These are phyloP conservation scores for Hibiscus trionum DNA, from an alignment of 345 rosid genomes.

Conservation along the genomic window DNA sequence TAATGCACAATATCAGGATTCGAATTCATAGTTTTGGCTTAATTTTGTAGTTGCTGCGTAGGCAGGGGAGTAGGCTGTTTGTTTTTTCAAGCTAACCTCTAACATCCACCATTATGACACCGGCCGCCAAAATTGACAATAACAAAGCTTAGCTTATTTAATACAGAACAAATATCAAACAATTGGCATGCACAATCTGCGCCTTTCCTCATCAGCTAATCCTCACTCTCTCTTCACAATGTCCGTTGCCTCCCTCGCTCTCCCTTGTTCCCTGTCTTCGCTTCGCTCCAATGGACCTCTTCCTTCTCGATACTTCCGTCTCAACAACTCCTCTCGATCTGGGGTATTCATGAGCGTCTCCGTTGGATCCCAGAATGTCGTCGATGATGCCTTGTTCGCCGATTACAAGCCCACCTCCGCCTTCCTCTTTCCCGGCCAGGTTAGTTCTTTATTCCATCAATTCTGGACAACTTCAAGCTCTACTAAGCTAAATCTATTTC, in stretches of 20 bases:
- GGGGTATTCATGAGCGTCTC: conserved; percentile 64
- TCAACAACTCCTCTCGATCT: conserved; percentile 37
- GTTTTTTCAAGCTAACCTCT: conserved; percentile 19
- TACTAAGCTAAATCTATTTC: too few relatives aligned
- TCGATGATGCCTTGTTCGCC: conserved; percentile 53
- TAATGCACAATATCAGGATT: too few relatives aligned
- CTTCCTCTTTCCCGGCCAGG: conserved; percentile 98
- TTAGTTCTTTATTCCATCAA: conserved; percentile 10
- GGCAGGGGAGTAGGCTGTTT: conserved; percentile 13
- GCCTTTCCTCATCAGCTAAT: not conserved
- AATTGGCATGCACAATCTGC: conserved; percentile 22
- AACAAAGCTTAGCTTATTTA: not conserved
- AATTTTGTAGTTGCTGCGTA: not conserved
- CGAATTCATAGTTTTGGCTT: too few relatives aligned
- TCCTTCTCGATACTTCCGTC: conserved; percentile 20
- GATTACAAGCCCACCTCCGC: conserved; percentile 73
- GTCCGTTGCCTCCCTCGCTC: conserved; percentile 34
- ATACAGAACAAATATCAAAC: not conserved
- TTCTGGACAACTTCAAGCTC: not conserved
- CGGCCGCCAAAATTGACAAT: conserved; percentile 15
- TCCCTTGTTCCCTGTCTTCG: conserved; percentile 36
- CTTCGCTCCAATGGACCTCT: conserved; percentile 17
- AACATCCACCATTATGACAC: conserved; percentile 36
- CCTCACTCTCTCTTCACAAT: conserved; percentile 19
- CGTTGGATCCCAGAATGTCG: conserved; percentile 44